phyloP scores from a whole-genome alignment of 176 grass and related monocot species.

The Tuctoria greenei region DNA sequence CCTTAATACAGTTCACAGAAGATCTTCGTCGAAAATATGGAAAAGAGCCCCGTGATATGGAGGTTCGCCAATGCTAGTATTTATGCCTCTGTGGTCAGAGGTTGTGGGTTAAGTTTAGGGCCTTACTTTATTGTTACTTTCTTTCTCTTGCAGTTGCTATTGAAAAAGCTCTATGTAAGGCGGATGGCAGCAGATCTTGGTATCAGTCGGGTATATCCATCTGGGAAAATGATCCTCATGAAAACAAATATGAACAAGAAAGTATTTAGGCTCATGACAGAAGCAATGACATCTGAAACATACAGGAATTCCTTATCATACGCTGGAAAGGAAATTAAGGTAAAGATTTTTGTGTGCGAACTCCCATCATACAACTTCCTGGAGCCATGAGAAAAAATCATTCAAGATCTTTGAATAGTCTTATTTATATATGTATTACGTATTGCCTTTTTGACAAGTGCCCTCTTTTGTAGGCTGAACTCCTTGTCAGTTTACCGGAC shows the following conservation, averaged over 20 bases:
- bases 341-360: conserved; percentile 26
- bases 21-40: conserved; percentile 68
- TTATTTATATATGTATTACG: not conserved
- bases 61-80: conserved; percentile 53
- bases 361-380: not conserved
- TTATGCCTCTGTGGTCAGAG: conserved; percentile 13
- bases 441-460: conserved; percentile 23
- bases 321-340: conserved; percentile 79
- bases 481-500: conserved; percentile 70
- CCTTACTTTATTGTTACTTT: conserved; percentile 23
- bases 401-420: not conserved
- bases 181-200: conserved; percentile 94
- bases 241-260: conserved; percentile 82
- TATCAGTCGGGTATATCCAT: conserved; percentile 70
- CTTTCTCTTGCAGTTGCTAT: conserved; percentile 61
- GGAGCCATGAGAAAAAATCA: not conserved
- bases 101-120: conserved; percentile 15
- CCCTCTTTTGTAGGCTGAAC: conserved; percentile 65
- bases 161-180: conserved; percentile 90
- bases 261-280: conserved; percentile 84
- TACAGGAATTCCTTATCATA: conserved; percentile 65
- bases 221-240: conserved; percentile 71
- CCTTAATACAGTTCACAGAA: conserved; percentile 83
- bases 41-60: conserved; percentile 92
- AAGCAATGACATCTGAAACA: conserved; percentile 74